These are phyloP conservation scores for Candida ortonii DNA, from an alignment of 805 yeast genomes.

Conservation along the genomic window DNA sequence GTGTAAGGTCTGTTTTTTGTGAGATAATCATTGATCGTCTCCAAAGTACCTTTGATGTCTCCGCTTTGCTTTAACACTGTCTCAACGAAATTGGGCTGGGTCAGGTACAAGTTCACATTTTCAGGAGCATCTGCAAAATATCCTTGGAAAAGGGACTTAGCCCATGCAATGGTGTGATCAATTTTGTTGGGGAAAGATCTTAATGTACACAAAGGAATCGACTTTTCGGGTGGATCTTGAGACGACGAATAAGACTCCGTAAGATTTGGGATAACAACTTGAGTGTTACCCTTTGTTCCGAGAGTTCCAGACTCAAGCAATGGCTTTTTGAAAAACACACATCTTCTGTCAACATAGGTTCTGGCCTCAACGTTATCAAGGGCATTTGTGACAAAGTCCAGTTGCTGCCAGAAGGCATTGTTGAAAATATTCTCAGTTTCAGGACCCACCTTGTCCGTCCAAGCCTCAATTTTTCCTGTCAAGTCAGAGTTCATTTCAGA, in stretches of 20 bases:
- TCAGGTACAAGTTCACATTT: constrained; percentile 83
- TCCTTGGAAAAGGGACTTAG: constrained; percentile 90
- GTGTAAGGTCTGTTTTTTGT: constrained; percentile 73
- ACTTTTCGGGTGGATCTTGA: constrained; percentile 97
- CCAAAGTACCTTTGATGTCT: constrained; percentile 83
- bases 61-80: constrained; percentile 87
- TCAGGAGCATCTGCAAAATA: constrained; percentile 89
- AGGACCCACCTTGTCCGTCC: constrained; percentile 84
- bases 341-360: constrained; percentile 94
- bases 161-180: constrained; percentile 99
- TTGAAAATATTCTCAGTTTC: constrained; percentile 88
- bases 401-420: constrained; percentile 77
- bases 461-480: constrained; percentile 69
- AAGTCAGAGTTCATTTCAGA: constrained; percentile 82
- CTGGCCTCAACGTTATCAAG: constrained; percentile 97
- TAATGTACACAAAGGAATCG: constrained; percentile 94
- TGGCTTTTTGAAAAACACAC: constrained; percentile 89
- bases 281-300: constrained; percentile 98
- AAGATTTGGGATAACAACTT: constrained; percentile 87
- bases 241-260: constrained; percentile 96
- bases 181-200: constrained; percentile 97
- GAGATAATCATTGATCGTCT: constrained; percentile 73
- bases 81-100: constrained; percentile 92
- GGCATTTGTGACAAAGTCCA: constrained; percentile 94
- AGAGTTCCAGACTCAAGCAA: constrained; percentile 94